Evolutionary conservation across 495 filamentous ascomycete species (phyloP).

Genomic region (Podospora fimiseda): DNA sequence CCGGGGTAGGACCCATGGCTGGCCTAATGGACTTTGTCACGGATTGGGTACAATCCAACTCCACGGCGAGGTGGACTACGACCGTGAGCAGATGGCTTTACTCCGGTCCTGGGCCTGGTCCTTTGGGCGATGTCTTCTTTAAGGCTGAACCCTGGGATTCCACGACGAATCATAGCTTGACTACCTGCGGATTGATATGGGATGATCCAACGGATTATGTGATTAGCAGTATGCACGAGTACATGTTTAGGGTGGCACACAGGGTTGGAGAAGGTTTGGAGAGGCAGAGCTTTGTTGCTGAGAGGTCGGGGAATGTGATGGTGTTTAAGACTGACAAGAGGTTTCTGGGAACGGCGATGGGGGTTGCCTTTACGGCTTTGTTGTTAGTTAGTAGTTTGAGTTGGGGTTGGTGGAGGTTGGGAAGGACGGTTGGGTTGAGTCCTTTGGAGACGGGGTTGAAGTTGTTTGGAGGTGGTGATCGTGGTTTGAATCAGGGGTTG

Average conservation of each 20-base stretch:
- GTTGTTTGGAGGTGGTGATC: background rate
- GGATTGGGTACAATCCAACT: background rate
- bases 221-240: background rate
- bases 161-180: background rate
- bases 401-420: constrained; percentile 1
- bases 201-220: background rate
- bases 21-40: background rate
- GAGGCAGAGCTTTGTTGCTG: background rate
- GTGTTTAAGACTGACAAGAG: background rate
- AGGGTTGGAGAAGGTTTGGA: background rate
- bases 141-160: background rate
- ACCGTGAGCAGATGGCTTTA: background rate
- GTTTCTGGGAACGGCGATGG: background rate
- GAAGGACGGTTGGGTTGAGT: background rate
- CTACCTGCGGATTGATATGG: background rate
- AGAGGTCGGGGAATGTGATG: background rate
- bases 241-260: background rate
- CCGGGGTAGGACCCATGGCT: background rate
- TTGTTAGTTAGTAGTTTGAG: background rate
- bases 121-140: constrained; percentile 1
- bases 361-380: background rate
- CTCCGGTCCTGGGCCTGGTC: background rate
- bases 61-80: background rate
- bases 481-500: background rate
- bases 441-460: constrained; percentile 1